These are phyloP conservation scores for Linanthus parryae DNA, from an alignment of 148 eudicot species.

Conservation along the genomic window DNA sequence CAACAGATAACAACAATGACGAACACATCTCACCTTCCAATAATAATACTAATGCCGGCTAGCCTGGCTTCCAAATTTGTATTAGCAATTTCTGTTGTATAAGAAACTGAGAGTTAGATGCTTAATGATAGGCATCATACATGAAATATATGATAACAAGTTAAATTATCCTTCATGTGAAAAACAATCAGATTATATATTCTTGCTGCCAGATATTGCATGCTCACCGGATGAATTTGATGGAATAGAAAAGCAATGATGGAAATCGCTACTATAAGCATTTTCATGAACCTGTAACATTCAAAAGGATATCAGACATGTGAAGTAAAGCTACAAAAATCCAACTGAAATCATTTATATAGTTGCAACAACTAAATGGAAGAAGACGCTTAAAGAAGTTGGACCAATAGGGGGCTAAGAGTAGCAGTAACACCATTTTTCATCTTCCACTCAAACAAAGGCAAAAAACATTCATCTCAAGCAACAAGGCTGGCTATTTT, in stretches of 20 bases:
- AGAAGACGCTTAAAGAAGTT: no score
- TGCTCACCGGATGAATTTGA: slow-evolving; percentile 80
- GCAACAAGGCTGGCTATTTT: no score
- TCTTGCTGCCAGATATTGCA: neutral
- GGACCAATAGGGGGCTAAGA: no score
- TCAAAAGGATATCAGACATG: neutral
- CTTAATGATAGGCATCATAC: no score
- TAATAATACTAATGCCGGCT: slow-evolving; percentile 61
- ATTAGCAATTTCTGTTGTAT: slow-evolving; percentile 47
- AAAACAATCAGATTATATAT: slow-evolving; percentile 2
- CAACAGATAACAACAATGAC: slow-evolving; percentile 1
- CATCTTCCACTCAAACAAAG: no score
- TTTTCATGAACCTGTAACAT: slow-evolving; percentile 93
- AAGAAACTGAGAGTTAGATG: no score
- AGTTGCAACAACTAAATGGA: no score
- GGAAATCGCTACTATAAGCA: slow-evolving; percentile 92
- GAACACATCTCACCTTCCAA: slow-evolving; percentile 58
- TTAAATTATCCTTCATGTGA: neutral
- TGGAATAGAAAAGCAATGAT: slow-evolving; percentile 86
- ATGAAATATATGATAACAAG: no score
- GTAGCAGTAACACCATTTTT: no score
- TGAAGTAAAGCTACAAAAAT: neutral
- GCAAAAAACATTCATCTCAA: no score
- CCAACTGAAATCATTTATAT: no score
- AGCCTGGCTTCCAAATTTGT: slow-evolving; percentile 50